These are phyloP conservation scores for Ophiocordyceps camponoti-saundersi DNA, from an alignment of 2,329 filamentous ascomycete species.

Conservation along the genomic window DNA sequence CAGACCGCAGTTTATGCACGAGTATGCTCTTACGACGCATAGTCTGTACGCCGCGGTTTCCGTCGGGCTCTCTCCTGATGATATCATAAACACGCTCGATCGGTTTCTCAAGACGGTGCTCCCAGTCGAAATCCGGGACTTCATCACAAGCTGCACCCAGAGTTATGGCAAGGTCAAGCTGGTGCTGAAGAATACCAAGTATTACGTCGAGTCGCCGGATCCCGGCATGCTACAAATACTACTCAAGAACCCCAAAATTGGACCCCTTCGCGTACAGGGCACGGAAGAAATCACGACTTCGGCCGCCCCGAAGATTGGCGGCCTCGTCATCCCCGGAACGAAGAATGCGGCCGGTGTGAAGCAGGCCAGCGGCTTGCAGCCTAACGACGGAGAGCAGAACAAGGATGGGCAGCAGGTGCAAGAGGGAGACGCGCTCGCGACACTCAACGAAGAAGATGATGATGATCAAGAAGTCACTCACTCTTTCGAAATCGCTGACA, in stretches of 20 bases:
- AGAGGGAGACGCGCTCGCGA: constrained; percentile 53
- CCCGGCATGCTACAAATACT: constrained; percentile 71
- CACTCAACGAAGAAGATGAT: constrained; percentile 68
- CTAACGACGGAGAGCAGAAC: constrained; percentile 15
- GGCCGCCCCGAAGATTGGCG: constrained; percentile 70
- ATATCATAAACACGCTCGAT: constrained; percentile 82
- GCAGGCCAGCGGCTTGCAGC: constrained; percentile 38
- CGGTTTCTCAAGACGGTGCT: constrained; percentile 78
- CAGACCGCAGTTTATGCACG: constrained; percentile 77
- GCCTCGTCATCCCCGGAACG: constrained; percentile 83
- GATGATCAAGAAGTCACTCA: constrained; percentile 83
- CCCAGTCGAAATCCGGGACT: constrained; percentile 62
- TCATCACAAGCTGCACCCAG: constrained; percentile 64
- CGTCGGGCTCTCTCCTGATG: constrained; percentile 73
- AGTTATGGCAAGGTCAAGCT: constrained; percentile 94
- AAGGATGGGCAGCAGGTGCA: constrained; percentile 33
- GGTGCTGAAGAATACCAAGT: constrained; percentile 85
- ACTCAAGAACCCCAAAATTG: constrained; percentile 71
- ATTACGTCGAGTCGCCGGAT: constrained; percentile 86
- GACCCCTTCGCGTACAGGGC: constrained; percentile 58
- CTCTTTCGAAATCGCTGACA: constrained; percentile 77
- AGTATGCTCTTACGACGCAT: constrained; percentile 82
- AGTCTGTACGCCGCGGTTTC: constrained; percentile 92
- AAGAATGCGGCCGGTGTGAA: constrained; percentile 80
- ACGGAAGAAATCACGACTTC: constrained; percentile 58